These are phyloP conservation scores for Chaetoscypha palmicola DNA, from an alignment of 2,329 filamentous ascomycete species.

Conservation along the genomic window DNA sequence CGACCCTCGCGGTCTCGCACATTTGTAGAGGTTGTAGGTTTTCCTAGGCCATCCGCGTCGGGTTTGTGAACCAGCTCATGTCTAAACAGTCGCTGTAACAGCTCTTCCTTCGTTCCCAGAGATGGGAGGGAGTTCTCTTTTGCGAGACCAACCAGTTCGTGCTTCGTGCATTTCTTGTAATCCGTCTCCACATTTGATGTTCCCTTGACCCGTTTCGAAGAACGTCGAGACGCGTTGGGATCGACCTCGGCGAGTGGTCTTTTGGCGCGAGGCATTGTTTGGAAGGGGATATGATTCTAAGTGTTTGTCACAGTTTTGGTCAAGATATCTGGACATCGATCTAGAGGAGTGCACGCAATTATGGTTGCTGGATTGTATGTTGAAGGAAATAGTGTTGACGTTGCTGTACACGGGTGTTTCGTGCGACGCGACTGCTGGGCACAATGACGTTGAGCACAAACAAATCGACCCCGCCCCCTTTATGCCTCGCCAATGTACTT, in stretches of 20 bases:
- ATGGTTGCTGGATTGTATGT: too few relatives aligned
- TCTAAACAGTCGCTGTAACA: neutral
- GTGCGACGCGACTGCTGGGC: neutral
- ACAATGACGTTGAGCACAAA: neutral
- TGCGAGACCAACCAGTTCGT: neutral
- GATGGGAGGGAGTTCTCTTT: neutral
- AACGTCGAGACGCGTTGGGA: conserved; percentile 7
- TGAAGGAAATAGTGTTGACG: too few relatives aligned
- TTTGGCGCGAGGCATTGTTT: conserved; percentile 14
- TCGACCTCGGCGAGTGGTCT: conserved; percentile 11
- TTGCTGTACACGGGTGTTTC: too few relatives aligned
- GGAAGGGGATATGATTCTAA: neutral
- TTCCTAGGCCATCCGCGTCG: too few relatives aligned
- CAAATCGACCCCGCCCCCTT: too few relatives aligned
- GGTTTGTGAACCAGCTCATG: too few relatives aligned
- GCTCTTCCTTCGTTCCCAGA: neutral
- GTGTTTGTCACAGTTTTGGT: neutral
- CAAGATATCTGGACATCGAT: too few relatives aligned
- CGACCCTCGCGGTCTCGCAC: neutral
- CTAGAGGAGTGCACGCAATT: too few relatives aligned
- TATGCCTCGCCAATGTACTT: too few relatives aligned
- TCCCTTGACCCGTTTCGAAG: neutral
- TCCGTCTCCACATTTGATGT: neutral
- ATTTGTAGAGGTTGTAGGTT: too few relatives aligned
- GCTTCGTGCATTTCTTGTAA: neutral